phyloP scores from a whole-genome alignment of 108 stramenopile genomes.

The Skeletonema grethae region DNA sequence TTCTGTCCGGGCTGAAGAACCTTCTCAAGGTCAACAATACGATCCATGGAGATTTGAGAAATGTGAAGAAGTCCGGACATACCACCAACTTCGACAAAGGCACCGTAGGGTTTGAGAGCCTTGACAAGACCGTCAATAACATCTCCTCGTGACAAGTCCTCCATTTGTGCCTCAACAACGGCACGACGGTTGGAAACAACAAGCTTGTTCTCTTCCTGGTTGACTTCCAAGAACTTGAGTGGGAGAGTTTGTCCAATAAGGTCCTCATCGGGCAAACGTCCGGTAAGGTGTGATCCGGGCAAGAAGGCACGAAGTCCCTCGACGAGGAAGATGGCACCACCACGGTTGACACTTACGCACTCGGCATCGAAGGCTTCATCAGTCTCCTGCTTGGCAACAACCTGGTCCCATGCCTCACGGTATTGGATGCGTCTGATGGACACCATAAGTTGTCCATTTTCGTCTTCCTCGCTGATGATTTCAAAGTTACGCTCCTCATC shows the following conservation, averaged over 20 bases:
- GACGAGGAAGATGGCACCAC: conserved; percentile 93
- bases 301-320: conserved; percentile 94
- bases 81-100: conserved; percentile 95
- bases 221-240: conserved; percentile 94
- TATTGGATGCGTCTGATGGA: conserved; percentile 90
- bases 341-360: conserved; percentile 91
- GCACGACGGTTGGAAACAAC: conserved; percentile 95
- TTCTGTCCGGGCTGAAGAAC: conserved; percentile 89
- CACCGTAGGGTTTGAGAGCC: conserved; percentile 97
- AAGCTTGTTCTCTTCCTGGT: conserved; percentile 91
- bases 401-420: conserved; percentile 89
- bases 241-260: conserved; percentile 82
- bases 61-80: conserved; percentile 98
- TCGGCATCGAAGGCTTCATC: conserved; percentile 92
- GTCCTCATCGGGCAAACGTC: conserved; percentile 87
- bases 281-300: conserved; percentile 93
- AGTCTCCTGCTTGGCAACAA: conserved; percentile 64
- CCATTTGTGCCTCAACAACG: conserved; percentile 92
- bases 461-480: conserved; percentile 95
- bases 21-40: conserved; percentile 91
- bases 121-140: conserved; percentile 91
- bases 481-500: conserved; percentile 85
- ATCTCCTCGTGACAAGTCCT: conserved; percentile 90
- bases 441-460: conserved; percentile 90
- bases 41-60: conserved; percentile 97